phyloP scores from a whole-genome alignment of 805 yeast species.

The Yamadazyma nakazawae region DNA sequence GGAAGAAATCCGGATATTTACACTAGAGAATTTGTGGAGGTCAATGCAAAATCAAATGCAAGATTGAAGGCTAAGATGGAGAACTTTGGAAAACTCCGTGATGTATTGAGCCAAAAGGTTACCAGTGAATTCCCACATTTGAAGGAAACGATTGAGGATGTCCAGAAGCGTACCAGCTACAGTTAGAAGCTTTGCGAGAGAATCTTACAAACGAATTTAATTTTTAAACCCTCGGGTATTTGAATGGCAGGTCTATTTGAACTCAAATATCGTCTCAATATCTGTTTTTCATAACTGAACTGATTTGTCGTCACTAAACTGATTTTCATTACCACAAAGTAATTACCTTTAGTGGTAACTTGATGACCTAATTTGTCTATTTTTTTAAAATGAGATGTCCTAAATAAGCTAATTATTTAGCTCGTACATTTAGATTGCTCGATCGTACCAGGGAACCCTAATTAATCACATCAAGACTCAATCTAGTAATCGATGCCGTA shows the following conservation, averaged over 20 bases:
- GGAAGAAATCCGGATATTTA: constrained; percentile 97
- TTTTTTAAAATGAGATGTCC: too few species aligned
- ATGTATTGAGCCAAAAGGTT: constrained; percentile 65
- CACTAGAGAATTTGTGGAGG: constrained; percentile 94
- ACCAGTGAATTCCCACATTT: constrained; percentile 78
- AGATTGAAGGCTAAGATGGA: constrained; percentile 78
- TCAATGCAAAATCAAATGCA: constrained; percentile 87
- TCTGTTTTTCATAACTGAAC: too few species aligned
- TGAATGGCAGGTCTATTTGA: not conserved
- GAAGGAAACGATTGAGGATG: constrained; percentile 52
- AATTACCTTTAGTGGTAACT: too few species aligned
- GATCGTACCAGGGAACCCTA: too few species aligned
- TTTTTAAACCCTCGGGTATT: not conserved
- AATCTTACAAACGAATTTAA: too few species aligned
- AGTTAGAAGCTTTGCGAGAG: not conserved
- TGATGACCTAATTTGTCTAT: too few species aligned
- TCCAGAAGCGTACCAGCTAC: constrained; percentile 35
- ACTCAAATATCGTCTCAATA: not conserved
- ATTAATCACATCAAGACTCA: too few species aligned
- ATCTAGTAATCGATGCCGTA: too few species aligned
- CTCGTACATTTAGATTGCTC: too few species aligned
- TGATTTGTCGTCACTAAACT: too few species aligned
- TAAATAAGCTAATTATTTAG: too few species aligned
- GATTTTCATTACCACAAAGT: too few species aligned
- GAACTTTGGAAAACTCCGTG: constrained; percentile 63